Conservation (phyloP, 805 yeast species). For the Metschnikowia aberdeeniae region DNA sequence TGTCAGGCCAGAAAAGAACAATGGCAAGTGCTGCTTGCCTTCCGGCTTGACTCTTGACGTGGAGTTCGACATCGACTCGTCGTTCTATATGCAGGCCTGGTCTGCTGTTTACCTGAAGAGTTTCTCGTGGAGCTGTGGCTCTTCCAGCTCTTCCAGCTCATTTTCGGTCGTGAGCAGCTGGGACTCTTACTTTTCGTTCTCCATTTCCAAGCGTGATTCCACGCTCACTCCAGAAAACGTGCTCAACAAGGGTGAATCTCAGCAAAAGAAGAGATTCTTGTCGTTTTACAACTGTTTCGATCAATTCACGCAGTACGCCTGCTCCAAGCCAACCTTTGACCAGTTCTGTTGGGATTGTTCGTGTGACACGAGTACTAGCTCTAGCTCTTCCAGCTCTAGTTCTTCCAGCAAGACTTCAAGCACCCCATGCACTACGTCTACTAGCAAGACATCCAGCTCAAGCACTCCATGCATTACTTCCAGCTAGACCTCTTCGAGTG, state of each 20-base stretch:
- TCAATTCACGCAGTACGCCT: background rate
- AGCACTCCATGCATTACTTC: background rate
- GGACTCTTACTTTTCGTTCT: background rate
- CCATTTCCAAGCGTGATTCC: conserved; percentile 6
- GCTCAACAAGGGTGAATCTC: background rate
- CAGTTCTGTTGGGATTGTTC: conserved; percentile 9
- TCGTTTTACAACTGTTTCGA: background rate
- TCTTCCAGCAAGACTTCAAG: background rate
- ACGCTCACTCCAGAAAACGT: background rate
- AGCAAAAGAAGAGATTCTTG: conserved; percentile 7
- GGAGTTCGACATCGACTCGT: background rate
- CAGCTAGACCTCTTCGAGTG: background rate
- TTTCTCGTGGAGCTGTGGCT: conserved; percentile 3
- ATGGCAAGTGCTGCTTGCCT: conserved; percentile 11
- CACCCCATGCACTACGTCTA: conserved; percentile 1
- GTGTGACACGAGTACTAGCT: background rate
- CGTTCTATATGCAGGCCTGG: conserved; percentile 5
- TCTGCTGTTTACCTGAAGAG: background rate
- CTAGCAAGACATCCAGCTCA: background rate
- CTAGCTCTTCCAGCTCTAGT: background rate
- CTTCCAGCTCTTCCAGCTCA: background rate
- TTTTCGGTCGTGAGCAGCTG: conserved; percentile 1
- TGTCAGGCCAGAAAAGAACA: conserved; percentile 5
- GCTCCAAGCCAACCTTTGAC: conserved; percentile 2
- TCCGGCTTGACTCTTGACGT: conserved; percentile 5